Conservation (phyloP, 164 flowering plant genomes). For the Vitis rupestris region DNA sequence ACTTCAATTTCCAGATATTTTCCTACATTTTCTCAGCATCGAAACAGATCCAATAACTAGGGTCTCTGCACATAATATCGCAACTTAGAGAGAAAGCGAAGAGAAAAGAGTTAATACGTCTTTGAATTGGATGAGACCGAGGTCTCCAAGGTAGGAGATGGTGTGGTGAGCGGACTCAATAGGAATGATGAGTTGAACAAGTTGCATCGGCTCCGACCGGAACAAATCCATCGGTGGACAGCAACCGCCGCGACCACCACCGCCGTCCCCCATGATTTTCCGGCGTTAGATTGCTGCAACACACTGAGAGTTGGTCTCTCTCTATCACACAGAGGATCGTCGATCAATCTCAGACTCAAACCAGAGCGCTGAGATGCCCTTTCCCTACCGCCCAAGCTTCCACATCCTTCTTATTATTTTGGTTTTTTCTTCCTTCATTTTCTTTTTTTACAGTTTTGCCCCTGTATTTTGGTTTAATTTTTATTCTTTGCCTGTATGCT, state of each 20-base stretch:
- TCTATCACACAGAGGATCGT: not conserved
- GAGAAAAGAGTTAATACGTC: conserved; percentile 46
- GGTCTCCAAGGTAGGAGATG: conserved; percentile 81
- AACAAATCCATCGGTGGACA: conserved; percentile 79
- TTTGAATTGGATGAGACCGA: conserved; percentile 91
- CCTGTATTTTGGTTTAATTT: too few species aligned
- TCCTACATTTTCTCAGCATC: too few species aligned
- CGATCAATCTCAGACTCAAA: not conserved
- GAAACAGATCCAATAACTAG: too few species aligned
- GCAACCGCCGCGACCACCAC: conserved; percentile 50
- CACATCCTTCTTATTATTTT: not conserved
- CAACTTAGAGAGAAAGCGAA: conserved; percentile 8
- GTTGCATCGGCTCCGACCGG: conserved; percentile 85
- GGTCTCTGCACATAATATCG: not conserved
- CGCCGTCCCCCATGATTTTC: conserved; percentile 11
- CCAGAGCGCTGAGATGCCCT: not conserved
- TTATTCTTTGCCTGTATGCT: too few species aligned
- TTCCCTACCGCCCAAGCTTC: conserved; percentile 4
- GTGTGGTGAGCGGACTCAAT: conserved; percentile 83
- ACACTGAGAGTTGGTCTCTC: not conserved
- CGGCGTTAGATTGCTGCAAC: not conserved
- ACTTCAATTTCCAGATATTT: too few species aligned
- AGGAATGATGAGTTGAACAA: conserved; percentile 91
- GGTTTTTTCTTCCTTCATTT: too few species aligned
- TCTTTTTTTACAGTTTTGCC: too few species aligned